Percentiles rank a stretch among this genome's conserved stretches.
Conservation (phyloP, 2,329 filamentous ascomycete species). For the Fusarium coffeatum region DNA sequence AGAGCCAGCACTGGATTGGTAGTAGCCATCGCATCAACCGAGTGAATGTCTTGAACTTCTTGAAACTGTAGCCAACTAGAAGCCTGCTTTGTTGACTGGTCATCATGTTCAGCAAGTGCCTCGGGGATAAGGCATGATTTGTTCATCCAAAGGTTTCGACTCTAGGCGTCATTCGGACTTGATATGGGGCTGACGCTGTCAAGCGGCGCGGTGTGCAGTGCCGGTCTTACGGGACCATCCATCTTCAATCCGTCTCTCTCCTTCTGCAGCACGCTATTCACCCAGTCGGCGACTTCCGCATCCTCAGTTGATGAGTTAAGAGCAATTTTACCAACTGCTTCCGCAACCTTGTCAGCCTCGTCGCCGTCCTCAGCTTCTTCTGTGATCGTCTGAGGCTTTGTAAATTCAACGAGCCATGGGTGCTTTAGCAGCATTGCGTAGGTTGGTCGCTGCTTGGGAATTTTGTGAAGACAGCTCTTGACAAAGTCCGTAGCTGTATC, state of each 20-base stretch:
- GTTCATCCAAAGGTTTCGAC: neutral
- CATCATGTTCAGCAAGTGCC: neutral
- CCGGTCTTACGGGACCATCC: conserved; percentile 73
- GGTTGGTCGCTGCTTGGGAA: conserved; percentile 89
- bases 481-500: conserved; percentile 88
- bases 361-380: conserved; percentile 76
- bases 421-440: conserved; percentile 92
- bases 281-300: conserved; percentile 88
- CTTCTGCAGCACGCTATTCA: conserved; percentile 73
- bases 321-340: conserved; percentile 59
- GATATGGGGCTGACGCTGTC: conserved; percentile 72
- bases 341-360: conserved; percentile 57
- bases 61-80: conserved; percentile 41
- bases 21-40: conserved; percentile 15
- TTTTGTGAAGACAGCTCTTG: conserved; percentile 88
- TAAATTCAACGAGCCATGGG: conserved; percentile 82
- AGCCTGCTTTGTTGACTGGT: conserved; percentile 46
- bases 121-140: neutral
- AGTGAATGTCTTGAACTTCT: conserved; percentile 14
- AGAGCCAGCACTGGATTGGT: neutral
- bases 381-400: conserved; percentile 79
- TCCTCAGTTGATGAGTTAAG: conserved; percentile 67
- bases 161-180: conserved; percentile 52
- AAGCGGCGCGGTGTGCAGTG: conserved; percentile 86
- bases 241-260: conserved; percentile 62